phyloP scores from a whole-genome alignment of 2,329 filamentous ascomycete species.

The Fusarium illudens region DNA sequence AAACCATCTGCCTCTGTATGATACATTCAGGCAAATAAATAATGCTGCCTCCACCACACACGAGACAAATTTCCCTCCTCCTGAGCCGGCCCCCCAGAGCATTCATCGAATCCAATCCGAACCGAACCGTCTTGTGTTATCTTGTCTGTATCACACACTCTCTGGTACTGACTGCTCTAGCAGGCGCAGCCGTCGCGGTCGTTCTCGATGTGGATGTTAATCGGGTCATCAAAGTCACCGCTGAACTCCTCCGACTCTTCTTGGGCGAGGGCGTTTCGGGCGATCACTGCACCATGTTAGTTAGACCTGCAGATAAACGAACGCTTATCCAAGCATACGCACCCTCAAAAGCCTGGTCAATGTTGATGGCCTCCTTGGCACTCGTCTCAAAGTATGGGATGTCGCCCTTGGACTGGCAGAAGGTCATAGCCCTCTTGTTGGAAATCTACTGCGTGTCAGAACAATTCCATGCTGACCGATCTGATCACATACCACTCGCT shows the following conservation, averaged over 20 bases:
- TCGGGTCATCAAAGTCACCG: conserved; percentile 96
- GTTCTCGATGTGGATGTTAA: conserved; percentile 97
- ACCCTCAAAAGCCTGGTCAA: conserved; percentile 83
- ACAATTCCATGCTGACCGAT: not conserved
- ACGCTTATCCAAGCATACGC: conserved; percentile 31
- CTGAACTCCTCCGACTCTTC: conserved; percentile 98
- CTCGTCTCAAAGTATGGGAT: conserved; percentile 99
- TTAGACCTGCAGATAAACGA: conserved; percentile 9
- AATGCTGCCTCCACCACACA: conserved; percentile 28
- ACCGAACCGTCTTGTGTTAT: too few species aligned
- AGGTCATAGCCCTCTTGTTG: conserved; percentile 94
- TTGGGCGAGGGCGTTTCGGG: conserved; percentile 91
- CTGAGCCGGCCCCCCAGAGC: conserved; percentile 5
- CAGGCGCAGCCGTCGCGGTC: conserved; percentile 93
- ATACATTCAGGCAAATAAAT: conserved; percentile 40
- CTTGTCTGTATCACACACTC: conserved; percentile 1
- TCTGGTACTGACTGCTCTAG: conserved; percentile 59
- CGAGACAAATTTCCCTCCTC: conserved; percentile 21
- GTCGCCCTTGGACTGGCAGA: conserved; percentile 95
- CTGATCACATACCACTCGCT: conserved; percentile 73
- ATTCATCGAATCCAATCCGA: conserved; percentile 16
- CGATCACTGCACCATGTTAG: conserved; percentile 75
- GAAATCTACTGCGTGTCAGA: conserved; percentile 71
- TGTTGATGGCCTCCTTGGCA: conserved; percentile 98
- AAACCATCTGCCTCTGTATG: conserved; percentile 36